phyloP scores from a whole-genome alignment of 2,329 filamentous ascomycete genomes.

The Botryotinia convoluta region DNA sequence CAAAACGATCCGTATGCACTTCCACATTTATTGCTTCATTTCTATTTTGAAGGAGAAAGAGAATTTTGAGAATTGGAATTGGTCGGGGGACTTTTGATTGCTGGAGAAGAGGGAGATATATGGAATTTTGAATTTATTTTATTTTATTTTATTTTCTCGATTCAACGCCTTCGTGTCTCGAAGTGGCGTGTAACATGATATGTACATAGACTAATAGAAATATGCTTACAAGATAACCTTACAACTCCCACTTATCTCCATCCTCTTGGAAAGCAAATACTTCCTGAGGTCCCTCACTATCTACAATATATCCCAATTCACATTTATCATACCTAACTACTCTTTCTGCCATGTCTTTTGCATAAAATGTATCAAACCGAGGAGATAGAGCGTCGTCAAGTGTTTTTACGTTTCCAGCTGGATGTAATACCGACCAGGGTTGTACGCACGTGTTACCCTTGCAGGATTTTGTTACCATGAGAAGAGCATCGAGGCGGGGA shows the following conservation, averaged over 20 bases:
- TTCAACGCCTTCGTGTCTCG: neutral
- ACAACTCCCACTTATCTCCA: slow-evolving; percentile 2
- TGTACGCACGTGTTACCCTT: slow-evolving; percentile 51
- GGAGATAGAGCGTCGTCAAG: slow-evolving; percentile 50
- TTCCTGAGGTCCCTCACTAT: slow-evolving; percentile 48
- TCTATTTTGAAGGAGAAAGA: neutral
- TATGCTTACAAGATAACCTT: neutral
- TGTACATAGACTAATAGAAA: neutral
- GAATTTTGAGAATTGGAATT: neutral
- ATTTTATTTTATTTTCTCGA: neutral
- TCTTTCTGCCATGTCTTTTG: slow-evolving; percentile 41
- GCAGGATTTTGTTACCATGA: slow-evolving; percentile 61
- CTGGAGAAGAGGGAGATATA: too few species aligned
- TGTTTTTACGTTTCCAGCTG: slow-evolving; percentile 48
- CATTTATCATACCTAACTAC: slow-evolving; percentile 54
- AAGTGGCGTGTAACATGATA: neutral
- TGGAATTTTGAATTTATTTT: neutral
- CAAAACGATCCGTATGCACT: neutral
- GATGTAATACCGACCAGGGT: slow-evolving; percentile 58
- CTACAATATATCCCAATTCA: slow-evolving; percentile 54
- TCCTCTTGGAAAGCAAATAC: slow-evolving; percentile 17
- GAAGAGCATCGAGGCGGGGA: slow-evolving; percentile 54
- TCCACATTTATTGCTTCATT: neutral
- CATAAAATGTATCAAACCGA: slow-evolving; percentile 54
- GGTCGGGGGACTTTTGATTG: neutral